Conservation (phyloP, 108 stramenopile genomes). For the Nitzschia sp. region DNA sequence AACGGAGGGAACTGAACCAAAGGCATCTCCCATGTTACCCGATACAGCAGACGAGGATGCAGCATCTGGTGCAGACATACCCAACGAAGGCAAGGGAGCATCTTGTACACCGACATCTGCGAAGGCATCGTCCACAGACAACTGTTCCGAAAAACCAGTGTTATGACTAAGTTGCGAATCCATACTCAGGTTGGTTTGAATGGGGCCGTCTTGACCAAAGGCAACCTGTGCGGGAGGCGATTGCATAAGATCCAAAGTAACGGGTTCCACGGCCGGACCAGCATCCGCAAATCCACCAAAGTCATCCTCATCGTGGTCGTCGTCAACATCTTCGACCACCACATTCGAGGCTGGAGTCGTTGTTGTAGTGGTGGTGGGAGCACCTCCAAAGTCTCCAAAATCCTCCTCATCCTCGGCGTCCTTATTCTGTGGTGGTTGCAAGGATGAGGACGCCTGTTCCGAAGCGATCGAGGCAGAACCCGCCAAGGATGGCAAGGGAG, state of each 20-base stretch:
- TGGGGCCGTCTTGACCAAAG: too few species aligned
- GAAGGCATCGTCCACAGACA: conserved; percentile 20
- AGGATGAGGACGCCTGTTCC: conserved; percentile 2
- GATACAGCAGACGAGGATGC: too few species aligned
- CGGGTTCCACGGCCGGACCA: not conserved
- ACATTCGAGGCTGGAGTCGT: not conserved
- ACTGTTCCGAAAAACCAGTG: too few species aligned
- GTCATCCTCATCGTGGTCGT: conserved; percentile 22
- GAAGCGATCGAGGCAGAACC: not conserved
- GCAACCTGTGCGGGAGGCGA: too few species aligned
- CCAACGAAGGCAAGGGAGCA: conserved; percentile 2
- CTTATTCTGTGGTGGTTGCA: not conserved
- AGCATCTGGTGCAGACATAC: not conserved
- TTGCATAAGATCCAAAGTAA: not conserved
- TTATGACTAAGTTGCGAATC: too few species aligned
- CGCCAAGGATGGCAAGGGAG: conserved; percentile 29
- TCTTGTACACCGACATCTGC: conserved; percentile 27
- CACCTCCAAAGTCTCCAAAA: conserved; percentile 11
- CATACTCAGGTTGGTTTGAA: too few species aligned
- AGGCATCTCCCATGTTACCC: too few species aligned
- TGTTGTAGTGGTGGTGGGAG: not conserved
- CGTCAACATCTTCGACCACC: not conserved
- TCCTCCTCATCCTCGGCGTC: conserved; percentile 5
- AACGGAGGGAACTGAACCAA: too few species aligned
- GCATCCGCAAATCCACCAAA: conserved; percentile 11